Base-by-base conservation (phyloP, 208 protist genomes). In the Tritrichomonas musculus region DNA sequence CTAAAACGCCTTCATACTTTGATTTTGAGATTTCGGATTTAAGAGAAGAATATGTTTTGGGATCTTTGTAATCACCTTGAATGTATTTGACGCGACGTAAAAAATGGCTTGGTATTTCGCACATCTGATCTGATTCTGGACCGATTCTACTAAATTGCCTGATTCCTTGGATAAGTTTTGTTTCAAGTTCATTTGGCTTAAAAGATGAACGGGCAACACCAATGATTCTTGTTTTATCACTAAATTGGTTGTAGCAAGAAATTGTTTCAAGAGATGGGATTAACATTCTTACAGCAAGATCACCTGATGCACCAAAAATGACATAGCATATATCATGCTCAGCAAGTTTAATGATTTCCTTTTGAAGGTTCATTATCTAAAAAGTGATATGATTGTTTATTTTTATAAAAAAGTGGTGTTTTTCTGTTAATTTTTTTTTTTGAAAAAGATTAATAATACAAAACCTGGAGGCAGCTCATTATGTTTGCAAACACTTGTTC, bases 221-320 rank as follows among this genome's bases (percentile, higher is more conserved):
- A 25, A 92, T 92, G 0, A 92, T 92, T 25, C 33, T 92, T 66
- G 55, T 57, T 66, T 5, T 50, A 14, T 57, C 33, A n/a, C 36
- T 44, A 36, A 92, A 66, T 41, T 3, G 50, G 4, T 57, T 50
- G n/a, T 92, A 57, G 14, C 30, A 66, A 39, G 55, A 92, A n/a
- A 92, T 69, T 33, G 47, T 39, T 92, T 57, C 82, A 47, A 92
- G n/a, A 1, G 36, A 53, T 44, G 82, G 82, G 30, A 69, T 69
- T 13, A 66, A 30, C 55, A 69, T 92, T 57, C 50, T 57, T 30
- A 57, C 36, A 33, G 82, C 25, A 22, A 92, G 41, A 66, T 92
- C 50, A 66, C 82, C 82, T 22, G 50, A 69, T 8, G 82, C 82
- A 44, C 82, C 82, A 57, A 92, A 92, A n/a, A 92, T 66, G 50